Percentiles rank a stretch among this genome's conserved stretches.
phyloP scores from a whole-genome alignment of 2,329 filamentous ascomycete genomes.

The Sarocladium strictum region DNA sequence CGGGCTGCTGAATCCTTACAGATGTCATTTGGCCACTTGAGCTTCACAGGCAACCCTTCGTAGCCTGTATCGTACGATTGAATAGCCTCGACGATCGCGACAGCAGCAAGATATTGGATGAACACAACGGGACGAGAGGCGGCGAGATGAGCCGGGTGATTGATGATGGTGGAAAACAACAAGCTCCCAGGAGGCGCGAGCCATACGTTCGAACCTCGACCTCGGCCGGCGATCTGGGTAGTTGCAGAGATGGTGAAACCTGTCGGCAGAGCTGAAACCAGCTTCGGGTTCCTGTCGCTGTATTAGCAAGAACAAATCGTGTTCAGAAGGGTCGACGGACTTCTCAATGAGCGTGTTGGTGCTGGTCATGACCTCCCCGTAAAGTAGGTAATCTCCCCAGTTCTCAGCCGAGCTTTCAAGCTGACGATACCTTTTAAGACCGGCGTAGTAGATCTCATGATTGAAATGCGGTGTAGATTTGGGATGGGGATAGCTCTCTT shows the following conservation, averaged over 20 bases:
- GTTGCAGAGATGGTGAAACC: slow-evolving; percentile 89
- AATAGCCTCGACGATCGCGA: slow-evolving; percentile 81
- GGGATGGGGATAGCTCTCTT: slow-evolving; percentile 57
- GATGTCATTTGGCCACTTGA: slow-evolving; percentile 99
- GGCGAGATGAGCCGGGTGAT: slow-evolving; percentile 70
- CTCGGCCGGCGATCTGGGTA: slow-evolving; percentile 80
- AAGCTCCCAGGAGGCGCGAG: slow-evolving; percentile 80
- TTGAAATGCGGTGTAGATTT: slow-evolving; percentile 83
- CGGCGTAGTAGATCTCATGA: slow-evolving; percentile 70
- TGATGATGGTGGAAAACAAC: slow-evolving; percentile 83
- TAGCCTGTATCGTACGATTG: slow-evolving; percentile 75
- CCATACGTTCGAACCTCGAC: slow-evolving; percentile 91
- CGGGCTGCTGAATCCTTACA: slow-evolving; percentile 40
- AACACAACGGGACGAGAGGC: slow-evolving; percentile 78
- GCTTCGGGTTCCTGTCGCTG: slow-evolving; percentile 59
- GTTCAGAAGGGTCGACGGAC: slow-evolving; percentile 32
- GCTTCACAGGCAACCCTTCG: slow-evolving; percentile 66
- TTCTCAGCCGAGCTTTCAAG: slow-evolving; percentile 49
- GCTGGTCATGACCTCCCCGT: slow-evolving; percentile 87
- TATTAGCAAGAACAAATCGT: background rate
- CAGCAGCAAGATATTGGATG: slow-evolving; percentile 84
- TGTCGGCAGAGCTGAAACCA: slow-evolving; percentile 69
- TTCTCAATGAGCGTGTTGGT: slow-evolving; percentile 93
- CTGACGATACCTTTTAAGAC: slow-evolving; percentile 60
- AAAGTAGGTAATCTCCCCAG: slow-evolving; percentile 76